Evolutionary conservation across 257 asterid genomes (phyloP), one percentile per base, ranked within the genome.

Genomic region (Dorcoceras hygrometricum): DNA sequence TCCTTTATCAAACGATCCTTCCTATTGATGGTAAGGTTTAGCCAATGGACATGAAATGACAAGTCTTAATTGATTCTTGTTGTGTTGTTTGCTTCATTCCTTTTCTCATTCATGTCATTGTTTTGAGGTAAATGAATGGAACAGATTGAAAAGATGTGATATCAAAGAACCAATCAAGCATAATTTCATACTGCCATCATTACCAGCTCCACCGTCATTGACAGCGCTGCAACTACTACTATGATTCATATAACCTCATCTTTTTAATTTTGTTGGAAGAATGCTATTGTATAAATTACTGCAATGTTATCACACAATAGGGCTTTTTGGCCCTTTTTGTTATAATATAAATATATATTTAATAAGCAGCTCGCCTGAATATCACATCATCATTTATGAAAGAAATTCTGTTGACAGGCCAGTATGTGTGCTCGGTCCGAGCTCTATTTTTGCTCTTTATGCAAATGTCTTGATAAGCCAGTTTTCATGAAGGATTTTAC

Each of bases 101-200:
- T 27, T 62, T 67, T 58, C 24, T 66, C 54, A 31, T 24, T 57
- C 22, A 11, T 19, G 32, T 32, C 61, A 61, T 66, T 39, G 11
- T 70, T 46, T 67, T 14, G 48, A 62, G 53, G 70, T 28, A 20
- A 63, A 58, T 19, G 59, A 54, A 46, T 16, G 65, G 66, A 36
- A 26, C 10, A 18, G 20, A n/a, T n/a, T n/a, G n/a, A 18, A 20
- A 43, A 62, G 57, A 1, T 25, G 34, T 46, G 57, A 10, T 11
- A 27, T 20, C 10, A 29, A 50, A 65, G 51, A 43, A 48, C 29
- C 16, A 54, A 57, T 29, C 23, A 23, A 5, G n/a, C 23, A 57
- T 29, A 11, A n/a, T n/a, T n/a, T n/a, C n/a, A n/a, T n/a, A n/a
- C n/a, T n/a, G n/a, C n/a, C 23, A 56, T 39, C 26, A 69, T 31